Conservation (phyloP, 73 alveolate genomes). For the Uronychia setigera region DNA sequence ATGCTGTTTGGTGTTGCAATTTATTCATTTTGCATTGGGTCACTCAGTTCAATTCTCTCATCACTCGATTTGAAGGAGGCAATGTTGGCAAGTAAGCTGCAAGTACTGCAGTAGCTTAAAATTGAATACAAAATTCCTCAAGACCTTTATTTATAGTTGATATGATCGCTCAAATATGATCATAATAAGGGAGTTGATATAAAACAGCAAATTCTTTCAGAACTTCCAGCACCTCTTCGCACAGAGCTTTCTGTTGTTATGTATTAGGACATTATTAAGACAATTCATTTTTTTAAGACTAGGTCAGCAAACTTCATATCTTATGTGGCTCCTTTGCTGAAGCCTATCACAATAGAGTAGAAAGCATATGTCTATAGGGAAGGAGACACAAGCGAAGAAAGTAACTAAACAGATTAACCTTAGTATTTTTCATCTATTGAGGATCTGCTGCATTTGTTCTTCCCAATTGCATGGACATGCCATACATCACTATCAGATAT, state of each 20-base stretch:
- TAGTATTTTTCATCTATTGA: too few species aligned
- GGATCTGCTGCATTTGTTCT: too few species aligned
- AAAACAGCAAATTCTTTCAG: too few species aligned
- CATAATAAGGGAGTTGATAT: too few species aligned
- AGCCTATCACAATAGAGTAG: slow-evolving; percentile 72
- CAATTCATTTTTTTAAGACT: slow-evolving; percentile 73
- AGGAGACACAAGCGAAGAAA: slow-evolving; percentile 83
- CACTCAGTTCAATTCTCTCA: slow-evolving; percentile 37
- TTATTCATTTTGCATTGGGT: slow-evolving; percentile 38
- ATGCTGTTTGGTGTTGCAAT: slow-evolving; percentile 47
- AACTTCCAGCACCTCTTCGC: too few species aligned
- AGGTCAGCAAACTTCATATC: slow-evolving; percentile 81
- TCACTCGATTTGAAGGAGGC: slow-evolving; percentile 20
- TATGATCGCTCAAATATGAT: too few species aligned
- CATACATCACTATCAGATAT: too few species aligned
- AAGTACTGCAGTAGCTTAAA: too few species aligned
- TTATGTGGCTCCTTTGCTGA: slow-evolving; percentile 80
- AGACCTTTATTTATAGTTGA: too few species aligned
- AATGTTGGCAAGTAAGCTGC: slow-evolving; percentile 22
- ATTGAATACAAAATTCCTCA: too few species aligned
- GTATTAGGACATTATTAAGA: slow-evolving; percentile 72
- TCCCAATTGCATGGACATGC: too few species aligned
- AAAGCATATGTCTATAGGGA: slow-evolving; percentile 74
- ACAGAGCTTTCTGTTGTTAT: slow-evolving; percentile 56
- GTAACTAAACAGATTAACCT: too few species aligned